phyloP scores from a whole-genome alignment of 2,329 filamentous ascomycete genomes.

The Pseudogymnoascus sp. region DNA sequence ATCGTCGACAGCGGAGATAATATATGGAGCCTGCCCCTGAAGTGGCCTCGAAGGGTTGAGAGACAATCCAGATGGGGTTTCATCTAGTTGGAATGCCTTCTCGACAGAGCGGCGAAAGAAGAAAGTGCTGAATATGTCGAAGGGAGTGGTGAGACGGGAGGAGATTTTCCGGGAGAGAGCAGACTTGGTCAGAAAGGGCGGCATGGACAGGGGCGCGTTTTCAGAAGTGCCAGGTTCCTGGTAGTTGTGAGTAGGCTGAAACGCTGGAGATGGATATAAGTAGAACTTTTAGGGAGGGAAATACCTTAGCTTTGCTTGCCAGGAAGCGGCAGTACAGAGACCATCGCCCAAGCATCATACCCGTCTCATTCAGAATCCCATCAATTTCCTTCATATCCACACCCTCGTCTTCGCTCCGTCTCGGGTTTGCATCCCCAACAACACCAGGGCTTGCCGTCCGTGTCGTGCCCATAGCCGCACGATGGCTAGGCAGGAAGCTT shows the following conservation, averaged over 20 bases:
- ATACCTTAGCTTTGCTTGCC: conserved; percentile 73
- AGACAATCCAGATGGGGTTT: conserved; percentile 71
- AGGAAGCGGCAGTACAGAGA: conserved; percentile 87
- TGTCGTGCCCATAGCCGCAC: conserved; percentile 49
- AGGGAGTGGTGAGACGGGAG: conserved; percentile 66
- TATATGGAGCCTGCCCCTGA: conserved; percentile 74
- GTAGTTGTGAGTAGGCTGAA: conserved; percentile 23
- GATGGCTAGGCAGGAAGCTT: conserved; percentile 73
- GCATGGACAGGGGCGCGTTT: conserved; percentile 53
- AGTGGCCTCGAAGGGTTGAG: conserved; percentile 66
- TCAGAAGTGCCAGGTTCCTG: conserved; percentile 46
- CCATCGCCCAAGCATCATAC: conserved; percentile 89
- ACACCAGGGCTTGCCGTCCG: conserved; percentile 70
- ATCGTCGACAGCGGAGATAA: conserved; percentile 92
- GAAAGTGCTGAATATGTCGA: conserved; percentile 89
- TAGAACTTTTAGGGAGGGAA: conserved; percentile 26
- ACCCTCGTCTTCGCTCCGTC: conserved; percentile 75
- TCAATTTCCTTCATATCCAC: conserved; percentile 98
- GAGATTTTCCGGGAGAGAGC: conserved; percentile 72
- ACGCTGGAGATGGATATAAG: conserved; percentile 16
- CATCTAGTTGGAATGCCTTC: conserved; percentile 94
- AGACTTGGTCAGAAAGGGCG: conserved; percentile 68
- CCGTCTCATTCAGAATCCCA: conserved; percentile 75
- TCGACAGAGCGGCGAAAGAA: conserved; percentile 95
- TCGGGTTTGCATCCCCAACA: conserved; percentile 41